phyloP scores from a whole-genome alignment of 1,284 basidiomycete species.

The Irpex sp. region DNA sequence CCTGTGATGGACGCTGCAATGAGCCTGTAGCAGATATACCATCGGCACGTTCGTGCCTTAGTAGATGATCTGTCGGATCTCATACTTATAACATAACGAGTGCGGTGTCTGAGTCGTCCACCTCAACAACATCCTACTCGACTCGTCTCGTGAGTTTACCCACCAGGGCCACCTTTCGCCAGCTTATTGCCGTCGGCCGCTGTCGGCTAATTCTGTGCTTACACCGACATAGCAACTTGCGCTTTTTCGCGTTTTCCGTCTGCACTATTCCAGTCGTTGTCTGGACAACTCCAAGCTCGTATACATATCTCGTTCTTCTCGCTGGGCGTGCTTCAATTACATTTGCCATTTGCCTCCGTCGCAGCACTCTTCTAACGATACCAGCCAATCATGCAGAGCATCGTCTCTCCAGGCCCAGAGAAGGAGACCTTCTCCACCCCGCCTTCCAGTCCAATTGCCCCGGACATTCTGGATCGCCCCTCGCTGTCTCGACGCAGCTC shows the following conservation, averaged over 20 bases:
- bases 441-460: constrained; percentile 47
- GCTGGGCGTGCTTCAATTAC: background rate
- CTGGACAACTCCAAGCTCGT: constrained; percentile 12
- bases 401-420: constrained; percentile 36
- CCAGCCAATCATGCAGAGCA: constrained; percentile 5
- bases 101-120: background rate
- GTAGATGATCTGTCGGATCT: background rate
- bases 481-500: constrained; percentile 28
- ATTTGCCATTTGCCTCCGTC: constrained; percentile 2
- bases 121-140: background rate
- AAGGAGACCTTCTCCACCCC: constrained; percentile 61
- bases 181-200: background rate
- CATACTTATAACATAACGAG: background rate
- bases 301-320: constrained; percentile 6
- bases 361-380: background rate
- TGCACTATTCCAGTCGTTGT: constrained; percentile 6
- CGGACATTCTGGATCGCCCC: constrained; percentile 26
- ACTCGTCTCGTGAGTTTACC: background rate
- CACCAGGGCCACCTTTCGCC: background rate
- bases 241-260: constrained; percentile 2
- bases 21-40: background rate
- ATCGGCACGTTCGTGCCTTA: background rate
- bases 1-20: background rate
- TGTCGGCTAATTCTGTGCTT: background rate
- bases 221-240: background rate